Evolutionary conservation across 2,329 filamentous ascomycete genomes (phyloP).

Genomic region (Pseudocercospora musae): DNA sequence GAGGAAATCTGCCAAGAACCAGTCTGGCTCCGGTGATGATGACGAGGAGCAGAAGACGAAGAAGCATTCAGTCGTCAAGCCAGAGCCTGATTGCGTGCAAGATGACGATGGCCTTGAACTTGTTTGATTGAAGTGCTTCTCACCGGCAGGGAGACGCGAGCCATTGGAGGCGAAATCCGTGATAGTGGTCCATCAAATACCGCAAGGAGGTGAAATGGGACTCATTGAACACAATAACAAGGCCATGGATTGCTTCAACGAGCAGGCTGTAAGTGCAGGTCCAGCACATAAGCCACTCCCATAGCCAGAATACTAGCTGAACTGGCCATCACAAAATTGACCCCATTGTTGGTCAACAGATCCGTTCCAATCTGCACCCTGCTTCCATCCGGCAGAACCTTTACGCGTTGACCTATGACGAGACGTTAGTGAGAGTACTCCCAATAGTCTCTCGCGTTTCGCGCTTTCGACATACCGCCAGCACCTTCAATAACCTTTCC

Average conservation of each 20-base stretch:
- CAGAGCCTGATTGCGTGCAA: not conserved
- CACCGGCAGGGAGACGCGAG: not conserved
- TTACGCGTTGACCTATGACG: slow-evolving; percentile 32
- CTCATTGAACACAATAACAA: not conserved
- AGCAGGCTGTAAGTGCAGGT: not conserved
- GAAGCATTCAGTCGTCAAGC: not conserved
- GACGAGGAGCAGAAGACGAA: slow-evolving; percentile 3
- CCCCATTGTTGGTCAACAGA: slow-evolving; percentile 88
- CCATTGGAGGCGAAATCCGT: not conserved
- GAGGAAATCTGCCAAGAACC: slow-evolving; percentile 2
- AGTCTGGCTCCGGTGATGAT: not conserved
- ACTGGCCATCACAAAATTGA: slow-evolving; percentile 88
- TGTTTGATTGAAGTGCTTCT: too few relatives aligned
- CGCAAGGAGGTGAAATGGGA: not conserved
- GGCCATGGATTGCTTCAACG: not conserved
- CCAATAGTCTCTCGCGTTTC: slow-evolving; percentile 60
- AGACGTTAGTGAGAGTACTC: not conserved
- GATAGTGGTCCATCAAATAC: not conserved
- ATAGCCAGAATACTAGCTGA: slow-evolving; percentile 78
- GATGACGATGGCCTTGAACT: slow-evolving; percentile 5
- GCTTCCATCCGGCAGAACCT: slow-evolving; percentile 31
- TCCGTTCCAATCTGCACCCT: slow-evolving; percentile 63
- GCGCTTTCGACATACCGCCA: slow-evolving; percentile 36
- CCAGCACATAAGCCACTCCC: slow-evolving; percentile 45
- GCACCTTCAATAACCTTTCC: slow-evolving; percentile 86